phyloP scores from a whole-genome alignment of 495 filamentous ascomycete species.

The Penicillium roqueforti region DNA sequence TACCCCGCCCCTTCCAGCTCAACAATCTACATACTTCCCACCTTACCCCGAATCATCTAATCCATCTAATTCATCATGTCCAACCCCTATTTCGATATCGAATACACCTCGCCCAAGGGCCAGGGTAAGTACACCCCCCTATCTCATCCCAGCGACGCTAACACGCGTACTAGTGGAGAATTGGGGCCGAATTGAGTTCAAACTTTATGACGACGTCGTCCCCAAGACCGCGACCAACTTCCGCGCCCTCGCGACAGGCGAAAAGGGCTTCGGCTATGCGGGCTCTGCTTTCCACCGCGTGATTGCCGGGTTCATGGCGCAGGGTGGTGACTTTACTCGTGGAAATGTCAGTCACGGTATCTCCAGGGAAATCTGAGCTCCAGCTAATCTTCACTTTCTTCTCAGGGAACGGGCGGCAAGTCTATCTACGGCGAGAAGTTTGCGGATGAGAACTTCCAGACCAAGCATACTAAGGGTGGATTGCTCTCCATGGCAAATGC shows the following conservation, averaged over 20 bases:
- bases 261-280: constrained; percentile 81
- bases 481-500: constrained; percentile 89
- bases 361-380: neutral
- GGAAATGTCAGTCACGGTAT: constrained; percentile 58
- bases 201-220: constrained; percentile 75
- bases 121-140: neutral
- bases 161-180: neutral
- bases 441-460: constrained; percentile 78
- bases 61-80: neutral
- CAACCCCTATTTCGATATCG: neutral
- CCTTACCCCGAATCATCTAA: no score
- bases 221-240: constrained; percentile 91
- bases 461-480: constrained; percentile 75
- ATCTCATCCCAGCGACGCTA: neutral
- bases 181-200: constrained; percentile 71
- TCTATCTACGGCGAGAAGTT: constrained; percentile 90
- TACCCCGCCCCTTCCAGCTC: neutral
- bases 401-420: constrained; percentile 75
- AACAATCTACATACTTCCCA: no score
- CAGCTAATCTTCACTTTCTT: constrained; percentile 6
- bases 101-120: neutral
- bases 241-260: constrained; percentile 79
- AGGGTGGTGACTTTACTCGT: constrained; percentile 39
- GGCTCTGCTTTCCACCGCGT: constrained; percentile 81
- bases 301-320: constrained; percentile 87